Evolutionary conservation across 2,329 filamentous ascomycete genomes (phyloP).

Genomic region (Mycosphaerella arachidis): DNA sequence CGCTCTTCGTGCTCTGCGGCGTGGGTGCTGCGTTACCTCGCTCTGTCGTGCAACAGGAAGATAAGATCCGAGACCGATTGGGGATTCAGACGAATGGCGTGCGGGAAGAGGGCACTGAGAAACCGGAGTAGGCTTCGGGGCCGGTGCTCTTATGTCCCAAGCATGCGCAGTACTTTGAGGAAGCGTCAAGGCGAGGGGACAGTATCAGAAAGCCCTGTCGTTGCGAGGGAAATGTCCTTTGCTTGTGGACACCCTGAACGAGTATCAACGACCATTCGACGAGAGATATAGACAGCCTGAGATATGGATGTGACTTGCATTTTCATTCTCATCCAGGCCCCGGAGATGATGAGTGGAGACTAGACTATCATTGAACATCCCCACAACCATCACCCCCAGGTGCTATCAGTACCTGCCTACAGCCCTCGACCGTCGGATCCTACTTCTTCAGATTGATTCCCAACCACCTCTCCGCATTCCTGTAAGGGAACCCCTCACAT

Average conservation of each 20-base stretch:
- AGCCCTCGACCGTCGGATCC: too few species aligned
- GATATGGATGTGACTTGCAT: neutral
- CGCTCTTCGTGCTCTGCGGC: slow-evolving; percentile 74
- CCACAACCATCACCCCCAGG: too few species aligned
- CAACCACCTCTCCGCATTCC: slow-evolving; percentile 13
- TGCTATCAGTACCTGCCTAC: too few species aligned
- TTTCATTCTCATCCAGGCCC: neutral
- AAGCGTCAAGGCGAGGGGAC: neutral
- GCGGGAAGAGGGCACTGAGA: neutral
- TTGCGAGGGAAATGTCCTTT: neutral
- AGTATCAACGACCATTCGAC: neutral
- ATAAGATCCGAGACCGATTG: slow-evolving; percentile 53
- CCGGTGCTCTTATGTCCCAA: neutral
- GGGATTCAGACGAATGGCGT: slow-evolving; percentile 1
- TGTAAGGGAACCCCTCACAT: slow-evolving; percentile 9
- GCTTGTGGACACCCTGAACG: neutral
- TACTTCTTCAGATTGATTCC: slow-evolving; percentile 1
- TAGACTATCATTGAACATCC: neutral
- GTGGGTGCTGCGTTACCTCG: slow-evolving; percentile 63
- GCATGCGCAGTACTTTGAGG: neutral
- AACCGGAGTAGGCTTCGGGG: neutral
- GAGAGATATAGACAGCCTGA: neutral
- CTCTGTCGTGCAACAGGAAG: slow-evolving; percentile 63
- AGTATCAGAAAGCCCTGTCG: neutral
- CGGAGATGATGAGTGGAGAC: too few species aligned